Base-by-base conservation (phyloP, 1,284 basidiomycete genomes). In the Moesziomyces parantarcticus region DNA sequence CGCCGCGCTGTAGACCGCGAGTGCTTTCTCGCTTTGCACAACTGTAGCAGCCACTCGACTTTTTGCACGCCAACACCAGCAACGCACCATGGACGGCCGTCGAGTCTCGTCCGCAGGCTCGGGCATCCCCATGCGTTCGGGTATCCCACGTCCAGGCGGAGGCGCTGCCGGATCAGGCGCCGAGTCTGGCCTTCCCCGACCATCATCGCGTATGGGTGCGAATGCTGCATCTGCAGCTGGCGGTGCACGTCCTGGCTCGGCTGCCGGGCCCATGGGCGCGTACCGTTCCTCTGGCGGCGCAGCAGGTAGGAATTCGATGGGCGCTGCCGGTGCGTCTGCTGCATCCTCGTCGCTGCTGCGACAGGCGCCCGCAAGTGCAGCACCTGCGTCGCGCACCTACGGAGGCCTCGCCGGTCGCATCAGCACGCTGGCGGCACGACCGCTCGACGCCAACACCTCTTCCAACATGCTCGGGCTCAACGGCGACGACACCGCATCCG, bases 91-190 rank as follows among this genome's bases (percentile, higher is more conserved):
- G 65, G 61, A 61, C 29, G 47, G 50, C 40, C 66, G 61, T 18
- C 64, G 65, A 36, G 47, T 45, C 9, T 65, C 61, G 21, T 58
- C 50, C 3, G 49, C 57, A 6, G 70, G 65, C 54, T 47, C 58
- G 16, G 65, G 65, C 43, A 68, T 74, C 36, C 71, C 71, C 18
- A 66, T 64, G 59, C 65, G 71, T 5, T 61, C 65, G 20, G 64
- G 61, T 21, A 74, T 74, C 18, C 71, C 71, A 11, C 44, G 71
- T 43, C 71, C 71, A 44, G 65, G 57, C 29, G 40, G 43, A 18
- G 40, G 42, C 8, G 47, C 55, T 6, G 36, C 57, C 9, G 14
- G 39, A 20, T 14, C 41, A 16, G 39, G 23, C 32, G 51, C 40
- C 7, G 60, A 64, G 22, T 64, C 65, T 14, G 40, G 50, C 5